A percentile compares a stretch with the other conserved stretches of the same genome.
Evolutionary conservation across 2,329 filamentous ascomycete genomes (phyloP).

Genomic region (Colletotrichum chlorophyti): DNA sequence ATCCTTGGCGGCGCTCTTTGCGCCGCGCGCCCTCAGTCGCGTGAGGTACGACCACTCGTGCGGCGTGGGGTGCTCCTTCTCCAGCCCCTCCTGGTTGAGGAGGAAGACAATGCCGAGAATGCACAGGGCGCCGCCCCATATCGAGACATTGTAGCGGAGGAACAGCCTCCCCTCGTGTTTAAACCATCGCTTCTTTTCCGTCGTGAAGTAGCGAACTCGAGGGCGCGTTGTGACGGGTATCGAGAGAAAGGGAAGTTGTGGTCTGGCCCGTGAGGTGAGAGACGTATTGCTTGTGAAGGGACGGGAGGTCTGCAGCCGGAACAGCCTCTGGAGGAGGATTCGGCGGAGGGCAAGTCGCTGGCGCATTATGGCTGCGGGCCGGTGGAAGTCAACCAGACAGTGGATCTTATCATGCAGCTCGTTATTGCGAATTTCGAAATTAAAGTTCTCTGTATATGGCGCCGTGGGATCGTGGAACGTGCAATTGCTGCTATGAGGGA

Average conservation of each 20-base stretch:
- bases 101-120: constrained; percentile 68
- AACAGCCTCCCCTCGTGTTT: constrained; percentile 74
- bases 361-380: constrained; percentile 41
- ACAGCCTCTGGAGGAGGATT: constrained; percentile 35
- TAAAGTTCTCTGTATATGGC: not conserved
- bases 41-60: constrained; percentile 80
- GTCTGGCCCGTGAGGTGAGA: constrained; percentile 43
- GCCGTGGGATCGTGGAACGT: no score
- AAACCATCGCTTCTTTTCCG: constrained; percentile 74
- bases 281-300: constrained; percentile 30
- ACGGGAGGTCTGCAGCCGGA: constrained; percentile 24
- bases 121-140: constrained; percentile 70
- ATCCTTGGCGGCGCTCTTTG: constrained; percentile 63
- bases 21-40: constrained; percentile 71
- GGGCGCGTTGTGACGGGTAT: constrained; percentile 54
- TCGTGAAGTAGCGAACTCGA: constrained; percentile 78
- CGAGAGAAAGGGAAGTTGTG: constrained; percentile 59
- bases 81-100: constrained; percentile 75
- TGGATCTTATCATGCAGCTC: not conserved
- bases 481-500: no score
- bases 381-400: not conserved
- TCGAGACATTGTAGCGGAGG: constrained; percentile 69
- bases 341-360: constrained; percentile 45
- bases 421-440: not conserved
- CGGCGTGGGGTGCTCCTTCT: constrained; percentile 80